Conservation (phyloP, 2,329 filamentous ascomycete species). For the Trichoderma afroharzianum region DNA sequence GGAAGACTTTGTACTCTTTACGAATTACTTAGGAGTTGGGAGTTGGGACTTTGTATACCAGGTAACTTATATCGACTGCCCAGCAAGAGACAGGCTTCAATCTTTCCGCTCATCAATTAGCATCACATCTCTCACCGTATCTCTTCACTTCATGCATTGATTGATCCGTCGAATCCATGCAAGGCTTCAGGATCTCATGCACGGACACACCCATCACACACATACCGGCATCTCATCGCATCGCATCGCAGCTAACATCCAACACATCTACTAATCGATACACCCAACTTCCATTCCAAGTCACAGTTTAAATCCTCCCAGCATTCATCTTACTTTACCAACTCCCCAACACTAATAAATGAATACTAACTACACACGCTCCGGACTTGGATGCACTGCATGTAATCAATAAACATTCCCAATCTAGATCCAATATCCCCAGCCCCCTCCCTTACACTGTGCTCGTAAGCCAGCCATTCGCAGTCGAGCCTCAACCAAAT, state of each 20-base stretch:
- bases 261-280: not conserved
- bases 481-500: not conserved
- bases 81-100: no score
- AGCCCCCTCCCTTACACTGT: not conserved
- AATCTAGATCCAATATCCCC: not conserved
- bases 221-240: not conserved
- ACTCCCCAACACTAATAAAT: no score
- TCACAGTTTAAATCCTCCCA: not conserved
- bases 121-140: not conserved
- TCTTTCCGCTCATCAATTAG: no score
- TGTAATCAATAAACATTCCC: not conserved
- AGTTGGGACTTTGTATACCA: no score
- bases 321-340: not conserved
- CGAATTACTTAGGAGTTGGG: no score
- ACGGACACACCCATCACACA: not conserved
- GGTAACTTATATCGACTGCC: no score
- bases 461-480: conserved; percentile 15
- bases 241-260: no score
- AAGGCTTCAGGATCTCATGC: not conserved
- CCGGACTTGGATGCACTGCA: not conserved
- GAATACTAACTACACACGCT: not conserved
- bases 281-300: not conserved
- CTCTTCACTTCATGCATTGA: not conserved
- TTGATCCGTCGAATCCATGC: not conserved
- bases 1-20: no score